Evolutionary conservation across 2,329 filamentous ascomycete species (phyloP), one percentile per base, ranked within the genome.

Genomic region (Nemania bipapillata): DNA sequence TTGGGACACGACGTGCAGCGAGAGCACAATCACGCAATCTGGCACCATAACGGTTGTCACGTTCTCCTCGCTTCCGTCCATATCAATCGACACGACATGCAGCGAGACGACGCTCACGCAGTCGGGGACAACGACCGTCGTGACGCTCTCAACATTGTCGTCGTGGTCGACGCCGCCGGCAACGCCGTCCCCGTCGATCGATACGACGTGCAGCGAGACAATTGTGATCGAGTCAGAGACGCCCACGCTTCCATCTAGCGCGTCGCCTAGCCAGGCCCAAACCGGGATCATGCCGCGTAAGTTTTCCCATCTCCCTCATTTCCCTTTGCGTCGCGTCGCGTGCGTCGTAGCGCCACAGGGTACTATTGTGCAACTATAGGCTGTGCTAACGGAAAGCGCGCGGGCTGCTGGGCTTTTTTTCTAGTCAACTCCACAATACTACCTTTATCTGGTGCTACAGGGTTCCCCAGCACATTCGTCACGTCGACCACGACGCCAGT

Each of bases 381-480:
- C 4, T 26, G 30, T 52, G 57, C 68, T 75, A 54, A 74, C 55
- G 22, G 35, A 45, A n/a, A n/a, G n/a, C n/a, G n/a, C n/a, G n/a
- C n/a, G n/a, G n/a, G n/a, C n/a, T n/a, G n/a, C n/a, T 17, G 24
- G 56, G 9, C 26, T 40, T 4, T 17, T 20, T 17, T 20, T 45
- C 20, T 45, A 75, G 74, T 45, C 54, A 74, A 74, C 45, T 32
- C 64, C 26, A 73, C 71, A 54, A 55, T 63, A 24, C 55, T n/a
- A n/a, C n/a, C n/a, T n/a, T n/a, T n/a, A n/a, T n/a, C 65, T 42
- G 32, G 66, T n/a, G 40, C 58, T 20, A 59, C 50, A 8, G 45
- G 59, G 37, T 24, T 54, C 40, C 74, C 72, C 22, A 76, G 70
- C 20, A 77, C 76, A 15, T 75, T 77, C 66, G 60, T 68, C 54